These are phyloP conservation scores for Malus hybrid DNA, from an alignment of 331 rosid species.

Conservation along the genomic window DNA sequence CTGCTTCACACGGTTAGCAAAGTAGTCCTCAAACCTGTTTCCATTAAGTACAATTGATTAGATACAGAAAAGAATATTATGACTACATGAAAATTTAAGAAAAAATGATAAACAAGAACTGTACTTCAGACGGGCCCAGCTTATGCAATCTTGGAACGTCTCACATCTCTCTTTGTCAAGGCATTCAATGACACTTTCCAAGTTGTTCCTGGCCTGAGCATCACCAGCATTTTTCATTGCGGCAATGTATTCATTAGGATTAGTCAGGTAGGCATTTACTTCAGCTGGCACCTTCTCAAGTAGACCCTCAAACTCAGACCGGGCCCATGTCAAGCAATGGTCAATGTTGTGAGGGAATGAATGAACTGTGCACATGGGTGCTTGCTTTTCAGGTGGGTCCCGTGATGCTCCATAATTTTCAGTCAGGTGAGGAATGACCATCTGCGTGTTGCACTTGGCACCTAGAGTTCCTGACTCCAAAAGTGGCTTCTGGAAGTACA, in stretches of 20 bases:
- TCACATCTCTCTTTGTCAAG: conserved; percentile 18
- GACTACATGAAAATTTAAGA: neutral
- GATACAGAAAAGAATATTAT: neutral
- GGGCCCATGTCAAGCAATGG: conserved; percentile 26
- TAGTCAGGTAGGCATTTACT: conserved; percentile 18
- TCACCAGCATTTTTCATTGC: conserved; percentile 24
- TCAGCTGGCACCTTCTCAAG: conserved; percentile 23
- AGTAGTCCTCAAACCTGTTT: conserved; percentile 20
- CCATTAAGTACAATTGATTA: neutral
- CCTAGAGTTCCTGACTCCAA: conserved; percentile 22
- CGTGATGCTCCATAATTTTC: conserved; percentile 21
- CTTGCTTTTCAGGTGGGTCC: conserved; percentile 26
- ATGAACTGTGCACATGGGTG: conserved; percentile 24
- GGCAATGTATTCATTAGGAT: conserved; percentile 5
- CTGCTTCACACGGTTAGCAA: conserved; percentile 17
- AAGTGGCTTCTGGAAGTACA: conserved; percentile 24
- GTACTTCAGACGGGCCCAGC: conserved; percentile 23
- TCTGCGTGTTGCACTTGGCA: conserved; percentile 24
- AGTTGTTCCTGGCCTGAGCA: conserved; percentile 23
- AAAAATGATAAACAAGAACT: neutral
- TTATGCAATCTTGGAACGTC: conserved; percentile 20
- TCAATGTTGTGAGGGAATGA: conserved; percentile 26
- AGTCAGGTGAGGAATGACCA: conserved; percentile 25
- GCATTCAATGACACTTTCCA: conserved; percentile 24
- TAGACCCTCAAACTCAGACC: conserved; percentile 23